Percentiles rank a stretch among this genome's conserved stretches.
phyloP scores from a whole-genome alignment of 179 eudicot species.

The Beta lomatogona region DNA sequence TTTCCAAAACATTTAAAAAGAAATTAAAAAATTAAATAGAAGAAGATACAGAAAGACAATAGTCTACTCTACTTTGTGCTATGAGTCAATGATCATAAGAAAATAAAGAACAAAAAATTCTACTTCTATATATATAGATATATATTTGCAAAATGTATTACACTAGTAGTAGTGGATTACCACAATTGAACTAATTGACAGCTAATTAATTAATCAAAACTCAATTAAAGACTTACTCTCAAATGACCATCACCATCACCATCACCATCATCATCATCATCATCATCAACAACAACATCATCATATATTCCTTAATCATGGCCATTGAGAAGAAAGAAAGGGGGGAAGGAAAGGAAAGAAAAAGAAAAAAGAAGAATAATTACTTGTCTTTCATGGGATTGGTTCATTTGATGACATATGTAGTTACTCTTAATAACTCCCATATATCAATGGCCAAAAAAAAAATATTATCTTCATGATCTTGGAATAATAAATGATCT shows the following conservation, averaged over 20 bases:
- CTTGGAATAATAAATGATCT: neutral
- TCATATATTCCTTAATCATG: slow-evolving; percentile 3
- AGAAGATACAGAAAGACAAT: slow-evolving; percentile 6
- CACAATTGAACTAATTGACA: slow-evolving; percentile 30
- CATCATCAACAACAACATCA: neutral
- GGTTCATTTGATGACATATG: slow-evolving; percentile 11
- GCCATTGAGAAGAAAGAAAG: neutral
- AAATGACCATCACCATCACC: slow-evolving; percentile 1
- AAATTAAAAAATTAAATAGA: neutral
- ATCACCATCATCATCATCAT: neutral
- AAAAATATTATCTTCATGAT: neutral
- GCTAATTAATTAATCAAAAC: slow-evolving; percentile 28
- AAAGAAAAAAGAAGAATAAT: neutral
- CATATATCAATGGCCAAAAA: slow-evolving; percentile 9
- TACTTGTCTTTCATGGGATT: slow-evolving; percentile 22
- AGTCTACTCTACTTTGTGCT: slow-evolving; percentile 9
- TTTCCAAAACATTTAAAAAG: neutral
- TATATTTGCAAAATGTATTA: slow-evolving; percentile 42
- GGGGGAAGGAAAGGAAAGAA: neutral
- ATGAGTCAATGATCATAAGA: slow-evolving; percentile 9
- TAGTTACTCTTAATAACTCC: neutral
- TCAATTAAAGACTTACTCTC: slow-evolving; percentile 13
- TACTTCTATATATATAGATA: slow-evolving; percentile 24
- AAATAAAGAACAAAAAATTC: neutral
- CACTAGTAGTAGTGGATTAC: slow-evolving; percentile 35